Conservation (phyloP, 495 filamentous ascomycete species). For the Aspergillus egyptiacus region DNA sequence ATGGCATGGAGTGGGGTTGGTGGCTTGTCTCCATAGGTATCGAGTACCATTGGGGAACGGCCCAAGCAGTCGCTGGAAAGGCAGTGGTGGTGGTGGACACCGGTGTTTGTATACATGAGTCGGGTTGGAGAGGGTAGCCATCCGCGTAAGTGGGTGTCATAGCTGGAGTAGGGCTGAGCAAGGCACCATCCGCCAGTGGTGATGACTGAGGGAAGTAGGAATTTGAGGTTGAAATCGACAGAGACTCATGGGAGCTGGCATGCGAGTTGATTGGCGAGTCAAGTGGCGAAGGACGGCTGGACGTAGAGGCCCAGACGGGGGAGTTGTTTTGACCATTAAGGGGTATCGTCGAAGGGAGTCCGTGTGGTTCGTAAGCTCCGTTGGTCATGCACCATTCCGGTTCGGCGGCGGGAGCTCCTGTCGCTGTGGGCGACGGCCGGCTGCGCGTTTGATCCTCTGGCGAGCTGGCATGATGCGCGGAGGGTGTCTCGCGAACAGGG, state of each 20-base stretch:
- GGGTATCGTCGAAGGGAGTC: conserved; percentile 14
- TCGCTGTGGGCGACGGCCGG: conserved; percentile 1
- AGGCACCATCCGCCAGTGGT: conserved; percentile 20
- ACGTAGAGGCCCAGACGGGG: conserved; percentile 20
- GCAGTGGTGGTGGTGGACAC: conserved; percentile 16
- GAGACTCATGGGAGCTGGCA: conserved; percentile 16
- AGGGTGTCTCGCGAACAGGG: conserved; percentile 20
- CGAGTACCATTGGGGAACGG: conserved; percentile 30
- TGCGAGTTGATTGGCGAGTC: conserved; percentile 26
- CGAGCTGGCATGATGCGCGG: conserved; percentile 17
- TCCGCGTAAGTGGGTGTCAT: conserved; percentile 15
- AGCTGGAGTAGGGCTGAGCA: conserved; percentile 16
- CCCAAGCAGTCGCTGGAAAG: conserved; percentile 24
- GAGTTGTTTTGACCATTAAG: conserved; percentile 14
- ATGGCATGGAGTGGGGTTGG: conserved; percentile 22
- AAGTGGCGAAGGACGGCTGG: conserved; percentile 23
- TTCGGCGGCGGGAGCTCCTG: conserved; percentile 5
- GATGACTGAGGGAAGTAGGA: conserved; percentile 30
- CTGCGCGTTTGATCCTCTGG: conserved; percentile 10
- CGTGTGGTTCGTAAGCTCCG: conserved; percentile 15
- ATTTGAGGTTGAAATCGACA: conserved; percentile 20
- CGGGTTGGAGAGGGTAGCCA: conserved; percentile 13
- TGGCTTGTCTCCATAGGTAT: conserved; percentile 29
- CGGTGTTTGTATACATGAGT: conserved; percentile 16
- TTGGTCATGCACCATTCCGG: conserved; percentile 21